Conservation (phyloP, 108 stramenopile genomes). For the Phaeodactylum tricornutum region DNA sequence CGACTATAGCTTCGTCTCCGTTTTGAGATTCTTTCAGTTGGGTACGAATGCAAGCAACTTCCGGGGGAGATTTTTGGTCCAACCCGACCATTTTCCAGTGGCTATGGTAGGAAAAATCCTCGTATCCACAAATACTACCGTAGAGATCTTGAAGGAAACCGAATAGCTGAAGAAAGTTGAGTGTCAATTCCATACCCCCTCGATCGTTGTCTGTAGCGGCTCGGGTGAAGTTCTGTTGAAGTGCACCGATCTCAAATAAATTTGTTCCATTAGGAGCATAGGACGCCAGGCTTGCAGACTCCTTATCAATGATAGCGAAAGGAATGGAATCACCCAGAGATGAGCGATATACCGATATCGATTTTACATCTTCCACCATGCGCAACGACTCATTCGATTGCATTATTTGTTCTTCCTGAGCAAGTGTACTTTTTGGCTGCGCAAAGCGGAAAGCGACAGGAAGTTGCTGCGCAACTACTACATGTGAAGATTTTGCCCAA, state of each 20-base stretch:
- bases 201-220: slow-evolving; percentile 81
- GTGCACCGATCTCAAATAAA: neutral
- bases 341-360: no score
- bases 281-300: neutral
- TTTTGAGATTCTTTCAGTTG: neutral
- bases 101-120: slow-evolving; percentile 21
- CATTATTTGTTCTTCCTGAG: neutral
- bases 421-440: neutral
- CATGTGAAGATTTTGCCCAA: slow-evolving; percentile 39
- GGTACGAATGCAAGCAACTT: slow-evolving; percentile 3
- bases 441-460: slow-evolving; percentile 9
- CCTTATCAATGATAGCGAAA: neutral
- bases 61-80: slow-evolving; percentile 20
- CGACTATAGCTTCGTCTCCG: neutral
- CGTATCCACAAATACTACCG: neutral
- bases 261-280: neutral
- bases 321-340: no score
- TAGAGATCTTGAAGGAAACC: neutral
- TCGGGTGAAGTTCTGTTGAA: slow-evolving; percentile 47
- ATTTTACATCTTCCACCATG: no score
- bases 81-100: slow-evolving; percentile 34
- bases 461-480: slow-evolving; percentile 34
- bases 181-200: slow-evolving; percentile 44
- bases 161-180: slow-evolving; percentile 15
- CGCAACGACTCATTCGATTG: no score